Evolutionary conservation across 2,329 filamentous ascomycete genomes (phyloP), one percentile per base, ranked within the genome.

Genomic region (Claviceps citrina): DNA sequence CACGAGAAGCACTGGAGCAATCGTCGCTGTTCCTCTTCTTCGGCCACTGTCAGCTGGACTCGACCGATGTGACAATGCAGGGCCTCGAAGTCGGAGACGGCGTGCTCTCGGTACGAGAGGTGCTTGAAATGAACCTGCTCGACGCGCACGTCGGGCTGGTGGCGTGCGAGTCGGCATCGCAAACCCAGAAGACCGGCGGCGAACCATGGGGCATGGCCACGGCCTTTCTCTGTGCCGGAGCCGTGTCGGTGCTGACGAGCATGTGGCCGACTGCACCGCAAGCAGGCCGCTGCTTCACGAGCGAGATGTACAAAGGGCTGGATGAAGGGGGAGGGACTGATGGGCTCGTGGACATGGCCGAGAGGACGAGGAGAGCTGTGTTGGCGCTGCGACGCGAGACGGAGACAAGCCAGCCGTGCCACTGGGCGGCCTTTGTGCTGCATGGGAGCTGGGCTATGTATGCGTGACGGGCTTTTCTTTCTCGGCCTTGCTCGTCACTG

Each of bases 401-500:
- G 26, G 36, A 38, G 18, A 38, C 36, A 15, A 38, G 28, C 13
- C 25, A 38, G 36, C 36, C 36, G 8, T 20, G 31, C 18, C 5
- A 31, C 20, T 38, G 36, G 36, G 36, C 26, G 36, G 36, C 25
- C 19, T 31, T 38, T 31, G 36, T 31, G 20, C 20, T 38, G 36
- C 36, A 31, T 13, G 36, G 36, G 20, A 31, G 22, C 16, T 38
- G 36, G 36, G 36, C 26, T 10, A 38, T 38, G 36, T n/a, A 26
- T 15, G 13, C n/a, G 15, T 16, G 28, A 31, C 28, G n/a, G n/a
- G n/a, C n/a, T n/a, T n/a, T n/a, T n/a, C n/a, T n/a, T n/a, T n/a
- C n/a, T n/a, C n/a, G n/a, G n/a, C n/a, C n/a, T n/a, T n/a, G n/a
- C n/a, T n/a, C n/a, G n/a, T n/a, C n/a, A n/a, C n/a, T n/a, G n/a